Evolutionary conservation across 306 rosid species (phyloP).

Genomic region (Vicia sativa): DNA sequence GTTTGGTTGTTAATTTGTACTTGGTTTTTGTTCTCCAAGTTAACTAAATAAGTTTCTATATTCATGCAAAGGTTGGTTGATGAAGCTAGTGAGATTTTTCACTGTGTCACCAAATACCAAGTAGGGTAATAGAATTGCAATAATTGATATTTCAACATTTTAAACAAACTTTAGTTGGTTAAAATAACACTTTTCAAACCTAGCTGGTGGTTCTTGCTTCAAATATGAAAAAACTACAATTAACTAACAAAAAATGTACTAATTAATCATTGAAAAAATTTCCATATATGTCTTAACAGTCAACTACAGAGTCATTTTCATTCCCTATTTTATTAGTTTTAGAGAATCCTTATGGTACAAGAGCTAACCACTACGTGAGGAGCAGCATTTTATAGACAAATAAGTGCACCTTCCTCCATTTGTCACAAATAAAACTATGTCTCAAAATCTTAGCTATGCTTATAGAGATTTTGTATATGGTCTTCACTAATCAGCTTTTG

Average conservation of each 20-base stretch:
- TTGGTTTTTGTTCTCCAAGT: constrained; percentile 31
- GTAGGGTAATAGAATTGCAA: constrained; percentile 27
- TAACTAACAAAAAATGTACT: constrained; percentile 33
- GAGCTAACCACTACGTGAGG: constrained; percentile 67
- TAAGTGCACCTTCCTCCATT: constrained; percentile 45
- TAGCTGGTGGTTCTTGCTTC: constrained; percentile 42
- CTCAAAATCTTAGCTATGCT: constrained; percentile 40
- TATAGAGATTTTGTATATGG: constrained; percentile 15
- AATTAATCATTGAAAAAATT: constrained; percentile 45
- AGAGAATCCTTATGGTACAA: constrained; percentile 39
- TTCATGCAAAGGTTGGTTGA: constrained; percentile 35
- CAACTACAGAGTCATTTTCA: constrained; percentile 67
- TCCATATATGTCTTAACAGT: constrained; percentile 45
- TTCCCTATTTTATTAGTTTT: constrained; percentile 38
- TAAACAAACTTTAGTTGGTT: constrained; percentile 47
- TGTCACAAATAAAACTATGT: constrained; percentile 39
- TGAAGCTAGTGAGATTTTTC: constrained; percentile 29
- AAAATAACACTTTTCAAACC: constrained; percentile 49
- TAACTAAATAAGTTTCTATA: constrained; percentile 27
- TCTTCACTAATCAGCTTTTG: constrained; percentile 32
- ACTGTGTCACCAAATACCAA: constrained; percentile 37
- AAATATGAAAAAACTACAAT: constrained; percentile 29
- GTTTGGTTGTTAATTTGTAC: background rate
- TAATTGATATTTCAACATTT: constrained; percentile 36
- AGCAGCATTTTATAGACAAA: constrained; percentile 47